Evolutionary conservation across 257 asterid species (phyloP).

Genomic region (Scutellaria baicalensis): DNA sequence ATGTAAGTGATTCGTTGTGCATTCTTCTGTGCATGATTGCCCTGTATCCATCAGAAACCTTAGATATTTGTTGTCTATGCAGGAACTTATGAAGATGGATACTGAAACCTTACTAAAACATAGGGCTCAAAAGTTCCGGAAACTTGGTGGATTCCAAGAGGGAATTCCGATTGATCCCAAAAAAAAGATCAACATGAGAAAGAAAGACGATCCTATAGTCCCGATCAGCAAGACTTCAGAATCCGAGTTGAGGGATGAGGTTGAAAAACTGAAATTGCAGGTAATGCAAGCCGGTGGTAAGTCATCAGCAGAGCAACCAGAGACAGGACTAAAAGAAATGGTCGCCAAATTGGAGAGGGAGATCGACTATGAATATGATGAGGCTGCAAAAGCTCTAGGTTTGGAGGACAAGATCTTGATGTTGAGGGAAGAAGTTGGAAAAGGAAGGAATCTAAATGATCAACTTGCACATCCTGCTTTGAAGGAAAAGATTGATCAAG

Average conservation of each 20-base stretch:
- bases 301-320: constrained; percentile 27
- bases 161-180: constrained; percentile 62
- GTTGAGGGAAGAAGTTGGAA: constrained; percentile 54
- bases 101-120: constrained; percentile 55
- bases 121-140: constrained; percentile 63
- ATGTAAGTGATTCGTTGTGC: constrained; percentile 48
- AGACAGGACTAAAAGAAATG: constrained; percentile 36
- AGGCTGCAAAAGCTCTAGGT: constrained; percentile 69
- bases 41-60: constrained; percentile 10
- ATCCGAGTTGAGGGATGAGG: constrained; percentile 47
- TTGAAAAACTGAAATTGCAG: constrained; percentile 54
- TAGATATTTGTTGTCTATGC: constrained; percentile 14
- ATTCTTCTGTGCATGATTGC: not conserved
- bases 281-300: constrained; percentile 39
- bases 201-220: constrained; percentile 48
- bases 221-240: constrained; percentile 38
- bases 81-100: constrained; percentile 82
- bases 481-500: constrained; percentile 53
- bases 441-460: constrained; percentile 47
- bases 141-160: constrained; percentile 62
- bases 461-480: constrained; percentile 33
- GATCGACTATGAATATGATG: constrained; percentile 48
- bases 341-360: constrained; percentile 48
- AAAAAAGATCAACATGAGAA: constrained; percentile 58
- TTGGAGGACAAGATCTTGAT: constrained; percentile 43